Percentiles rank a stretch among this genome's conserved stretches.
phyloP scores from a whole-genome alignment of 2,329 filamentous ascomycete genomes.

The Diaporthe longicolla region DNA sequence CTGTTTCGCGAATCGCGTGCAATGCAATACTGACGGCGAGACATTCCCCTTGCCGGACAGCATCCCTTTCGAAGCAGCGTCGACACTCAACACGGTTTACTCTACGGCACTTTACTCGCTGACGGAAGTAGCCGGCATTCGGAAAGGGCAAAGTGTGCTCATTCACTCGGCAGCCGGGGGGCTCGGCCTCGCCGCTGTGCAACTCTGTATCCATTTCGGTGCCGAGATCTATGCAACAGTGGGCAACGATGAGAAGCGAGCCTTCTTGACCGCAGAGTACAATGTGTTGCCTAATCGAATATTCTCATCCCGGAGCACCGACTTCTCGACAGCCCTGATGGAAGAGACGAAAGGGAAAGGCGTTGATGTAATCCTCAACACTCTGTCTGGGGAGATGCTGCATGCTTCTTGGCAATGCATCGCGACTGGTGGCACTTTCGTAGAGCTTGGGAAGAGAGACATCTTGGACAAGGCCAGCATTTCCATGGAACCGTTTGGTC shows the following conservation, averaged over 20 bases:
- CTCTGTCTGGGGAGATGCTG: slow-evolving; percentile 23
- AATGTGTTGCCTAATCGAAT: slow-evolving; percentile 44
- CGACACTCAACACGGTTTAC: slow-evolving; percentile 2
- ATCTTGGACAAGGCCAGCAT: slow-evolving; percentile 22
- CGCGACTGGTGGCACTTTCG: slow-evolving; percentile 33
- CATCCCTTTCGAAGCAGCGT: slow-evolving; percentile 18
- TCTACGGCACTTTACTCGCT: slow-evolving; percentile 16
- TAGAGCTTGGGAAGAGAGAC: slow-evolving; percentile 41
- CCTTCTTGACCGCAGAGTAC: background rate
- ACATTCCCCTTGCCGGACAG: slow-evolving; percentile 6
- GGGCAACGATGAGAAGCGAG: slow-evolving; percentile 39
- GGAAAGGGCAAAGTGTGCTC: slow-evolving; percentile 39
- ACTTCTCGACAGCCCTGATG: slow-evolving; percentile 49
- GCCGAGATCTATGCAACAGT: slow-evolving; percentile 41
- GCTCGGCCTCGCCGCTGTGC: slow-evolving; percentile 11
- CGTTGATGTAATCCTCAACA: slow-evolving; percentile 46
- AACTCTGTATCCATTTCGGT: slow-evolving; percentile 12
- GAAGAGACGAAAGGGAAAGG: slow-evolving; percentile 49
- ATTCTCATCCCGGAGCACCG: slow-evolving; percentile 46
- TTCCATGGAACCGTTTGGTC: slow-evolving; percentile 48
- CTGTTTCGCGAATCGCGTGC: slow-evolving; percentile 2
- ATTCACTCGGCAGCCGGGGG: slow-evolving; percentile 34
- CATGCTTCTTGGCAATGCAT: slow-evolving; percentile 33
- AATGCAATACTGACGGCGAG: slow-evolving; percentile 3
- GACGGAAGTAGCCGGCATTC: slow-evolving; percentile 7